A percentile compares a stretch with the other conserved stretches of the same genome.
phyloP scores from a whole-genome alignment of 257 asterid species.

The Solanum habrochaites region DNA sequence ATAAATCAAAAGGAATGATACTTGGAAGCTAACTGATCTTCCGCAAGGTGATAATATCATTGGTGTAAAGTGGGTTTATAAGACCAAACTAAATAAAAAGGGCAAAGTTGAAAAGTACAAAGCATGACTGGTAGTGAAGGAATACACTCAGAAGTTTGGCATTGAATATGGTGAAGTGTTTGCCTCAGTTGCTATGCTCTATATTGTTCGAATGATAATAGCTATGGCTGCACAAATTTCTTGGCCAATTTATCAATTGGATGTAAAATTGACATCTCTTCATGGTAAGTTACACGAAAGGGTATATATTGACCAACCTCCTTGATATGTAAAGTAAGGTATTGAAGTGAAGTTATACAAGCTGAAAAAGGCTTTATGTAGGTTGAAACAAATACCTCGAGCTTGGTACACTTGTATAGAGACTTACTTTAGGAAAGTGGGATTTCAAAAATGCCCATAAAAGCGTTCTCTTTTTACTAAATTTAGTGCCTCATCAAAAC shows the following conservation, averaged over 20 bases:
- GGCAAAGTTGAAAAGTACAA: not conserved
- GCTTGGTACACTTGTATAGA: not conserved
- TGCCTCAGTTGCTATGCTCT: not conserved
- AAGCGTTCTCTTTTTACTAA: not conserved
- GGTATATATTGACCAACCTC: not conserved
- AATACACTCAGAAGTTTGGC: not conserved
- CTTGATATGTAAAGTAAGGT: not conserved
- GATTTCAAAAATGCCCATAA: not conserved
- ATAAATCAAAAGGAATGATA: no score
- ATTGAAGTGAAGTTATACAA: not conserved
- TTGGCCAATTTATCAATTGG: not conserved
- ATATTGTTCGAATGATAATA: no score
- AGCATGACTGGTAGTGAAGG: not conserved
- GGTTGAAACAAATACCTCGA: not conserved
- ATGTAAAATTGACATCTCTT: not conserved
- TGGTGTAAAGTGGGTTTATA: no score
- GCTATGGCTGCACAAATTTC: not conserved
- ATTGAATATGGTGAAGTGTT: no score
- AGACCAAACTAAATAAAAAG: no score
- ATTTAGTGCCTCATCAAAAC: not conserved
- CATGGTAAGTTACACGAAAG: not conserved
- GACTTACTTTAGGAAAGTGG: not conserved
- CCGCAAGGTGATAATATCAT: no score
- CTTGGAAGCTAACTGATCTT: no score
- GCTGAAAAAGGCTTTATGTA: not conserved